A percentile compares a stretch with the other conserved stretches of the same genome.
These are phyloP conservation scores for Aspergillus carbonarius DNA, from an alignment of 2,329 filamentous ascomycete species.

Conservation along the genomic window DNA sequence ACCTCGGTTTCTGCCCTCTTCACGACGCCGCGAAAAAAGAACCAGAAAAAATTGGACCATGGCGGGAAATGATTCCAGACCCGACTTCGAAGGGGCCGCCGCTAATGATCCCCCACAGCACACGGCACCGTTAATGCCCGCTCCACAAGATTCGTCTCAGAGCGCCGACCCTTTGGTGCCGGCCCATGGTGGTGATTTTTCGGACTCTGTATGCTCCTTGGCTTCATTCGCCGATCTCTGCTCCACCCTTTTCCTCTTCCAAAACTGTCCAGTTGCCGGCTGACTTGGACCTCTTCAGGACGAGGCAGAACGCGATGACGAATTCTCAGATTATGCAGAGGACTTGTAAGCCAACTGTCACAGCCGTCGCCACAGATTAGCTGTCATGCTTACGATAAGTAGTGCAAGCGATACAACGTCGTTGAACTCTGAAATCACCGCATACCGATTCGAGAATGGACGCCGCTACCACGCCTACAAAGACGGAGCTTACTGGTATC, in stretches of 20 bases:
- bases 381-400: background rate
- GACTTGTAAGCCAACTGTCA: conserved; percentile 16
- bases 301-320: background rate
- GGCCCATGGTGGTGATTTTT: background rate
- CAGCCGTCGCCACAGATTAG: background rate
- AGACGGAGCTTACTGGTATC: conserved; percentile 30
- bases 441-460: conserved; percentile 31
- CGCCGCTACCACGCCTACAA: conserved; percentile 33
- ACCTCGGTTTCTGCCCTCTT: background rate
- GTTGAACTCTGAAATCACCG: conserved; percentile 21
- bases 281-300: conserved; percentile 1
- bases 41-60: background rate
- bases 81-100: background rate
- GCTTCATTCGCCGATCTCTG: background rate
- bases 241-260: background rate
- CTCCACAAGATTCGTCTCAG: background rate
- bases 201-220: background rate
- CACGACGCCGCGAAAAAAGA: background rate
- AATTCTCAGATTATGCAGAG: conserved; percentile 16
- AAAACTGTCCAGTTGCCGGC: background rate
- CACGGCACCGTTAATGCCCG: background rate
- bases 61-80: background rate
- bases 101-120: background rate
- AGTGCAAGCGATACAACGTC: conserved; percentile 22
- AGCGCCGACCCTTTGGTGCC: background rate